Evolutionary conservation across 176 grass and related monocot species (phyloP).

Genomic region (Carex scoparia): DNA sequence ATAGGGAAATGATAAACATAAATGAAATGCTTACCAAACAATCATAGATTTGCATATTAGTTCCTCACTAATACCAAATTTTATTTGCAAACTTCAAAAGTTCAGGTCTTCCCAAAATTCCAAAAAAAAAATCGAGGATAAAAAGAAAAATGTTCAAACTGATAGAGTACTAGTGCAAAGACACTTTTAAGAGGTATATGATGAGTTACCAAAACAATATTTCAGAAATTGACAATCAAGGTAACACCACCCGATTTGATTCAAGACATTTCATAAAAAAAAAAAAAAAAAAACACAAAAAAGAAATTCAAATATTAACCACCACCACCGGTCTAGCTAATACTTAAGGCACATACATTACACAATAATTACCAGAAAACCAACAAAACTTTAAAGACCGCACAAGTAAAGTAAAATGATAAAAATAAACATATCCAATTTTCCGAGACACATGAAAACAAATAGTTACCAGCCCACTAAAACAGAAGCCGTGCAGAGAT

Average conservation of each 20-base stretch:
- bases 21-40: not conserved
- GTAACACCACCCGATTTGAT: not conserved
- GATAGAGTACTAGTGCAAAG: too few species aligned
- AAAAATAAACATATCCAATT: not conserved
- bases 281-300: not conserved
- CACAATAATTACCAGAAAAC: conserved; percentile 9
- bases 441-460: not conserved
- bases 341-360: not conserved
- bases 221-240: too few species aligned
- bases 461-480: conserved; percentile 28
- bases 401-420: not conserved
- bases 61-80: too few species aligned
- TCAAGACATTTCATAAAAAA: not conserved
- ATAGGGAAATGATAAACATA: not conserved
- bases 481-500: conserved; percentile 40
- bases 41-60: too few species aligned
- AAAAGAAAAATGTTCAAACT: too few species aligned
- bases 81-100: too few species aligned
- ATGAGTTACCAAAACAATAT: too few species aligned
- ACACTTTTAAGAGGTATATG: too few species aligned
- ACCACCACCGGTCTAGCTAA: not conserved
- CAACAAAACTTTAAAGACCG: not conserved
- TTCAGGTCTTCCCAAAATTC: too few species aligned
- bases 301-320: not conserved
- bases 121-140: too few species aligned